These are phyloP conservation scores for Leccinellum albellum DNA, from an alignment of 768 basidiomycete species.

Conservation along the genomic window DNA sequence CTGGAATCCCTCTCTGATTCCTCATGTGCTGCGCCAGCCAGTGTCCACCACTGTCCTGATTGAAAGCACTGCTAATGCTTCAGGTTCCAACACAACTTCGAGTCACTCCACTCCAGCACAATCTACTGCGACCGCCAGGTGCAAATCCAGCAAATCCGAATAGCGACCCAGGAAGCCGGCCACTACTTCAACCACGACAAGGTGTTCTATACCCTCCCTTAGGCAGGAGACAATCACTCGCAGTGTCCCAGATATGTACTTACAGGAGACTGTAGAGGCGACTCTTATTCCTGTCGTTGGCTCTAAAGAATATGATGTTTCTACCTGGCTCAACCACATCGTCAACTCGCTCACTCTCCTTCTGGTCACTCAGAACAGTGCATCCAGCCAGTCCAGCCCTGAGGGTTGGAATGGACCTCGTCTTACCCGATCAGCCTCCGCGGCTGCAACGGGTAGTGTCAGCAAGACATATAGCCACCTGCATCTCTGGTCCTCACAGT, in stretches of 20 bases:
- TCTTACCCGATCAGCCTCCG: not conserved
- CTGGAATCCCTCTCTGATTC: not conserved
- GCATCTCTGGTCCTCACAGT: not conserved
- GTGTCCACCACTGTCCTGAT: not conserved
- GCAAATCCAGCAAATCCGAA: too few relatives aligned
- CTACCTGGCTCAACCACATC: not conserved
- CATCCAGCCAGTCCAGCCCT: not conserved
- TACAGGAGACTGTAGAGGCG: not conserved
- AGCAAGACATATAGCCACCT: not conserved
- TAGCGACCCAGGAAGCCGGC: too few relatives aligned
- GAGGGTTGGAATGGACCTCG: not conserved
- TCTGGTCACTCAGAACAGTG: not conserved
- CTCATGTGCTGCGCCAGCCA: not conserved
- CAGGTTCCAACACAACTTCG: too few relatives aligned
- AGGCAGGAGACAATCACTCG: not conserved
- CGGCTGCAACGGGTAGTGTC: not conserved
- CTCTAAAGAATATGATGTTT: not conserved
- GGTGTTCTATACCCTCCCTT: not conserved
- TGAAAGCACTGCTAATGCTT: too few relatives aligned
- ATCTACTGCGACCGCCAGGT: too few relatives aligned
- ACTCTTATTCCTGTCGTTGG: not conserved
- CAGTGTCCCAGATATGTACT: not conserved
- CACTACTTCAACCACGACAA: not conserved
- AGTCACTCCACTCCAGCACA: too few relatives aligned
- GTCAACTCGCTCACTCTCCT: not conserved